Evolutionary conservation across 2,329 filamentous ascomycete species (phyloP).

Genomic region (Ilyonectria sp.): DNA sequence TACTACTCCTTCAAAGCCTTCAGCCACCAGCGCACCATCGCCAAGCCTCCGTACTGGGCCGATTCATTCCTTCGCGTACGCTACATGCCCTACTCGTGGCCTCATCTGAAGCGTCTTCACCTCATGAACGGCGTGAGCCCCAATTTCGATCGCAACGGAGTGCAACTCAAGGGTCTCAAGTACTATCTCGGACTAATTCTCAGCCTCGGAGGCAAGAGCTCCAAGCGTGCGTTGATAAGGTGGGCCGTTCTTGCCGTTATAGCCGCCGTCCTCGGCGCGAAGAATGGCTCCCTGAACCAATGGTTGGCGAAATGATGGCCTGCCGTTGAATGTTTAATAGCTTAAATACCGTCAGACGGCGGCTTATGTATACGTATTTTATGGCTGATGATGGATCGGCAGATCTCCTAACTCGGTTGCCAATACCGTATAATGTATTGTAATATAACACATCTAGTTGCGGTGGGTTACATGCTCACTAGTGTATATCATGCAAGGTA

Average conservation of each 20-base stretch:
- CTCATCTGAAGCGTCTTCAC: conserved; percentile 61
- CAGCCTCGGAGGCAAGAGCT: conserved; percentile 65
- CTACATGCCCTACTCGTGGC: conserved; percentile 73
- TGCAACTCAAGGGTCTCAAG: conserved; percentile 62
- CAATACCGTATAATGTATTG: conserved; percentile 19
- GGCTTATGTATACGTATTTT: conserved; percentile 8
- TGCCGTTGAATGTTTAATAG: conserved; percentile 28
- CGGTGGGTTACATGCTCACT: background rate
- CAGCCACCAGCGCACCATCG: conserved; percentile 57
- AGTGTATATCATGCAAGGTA: background rate
- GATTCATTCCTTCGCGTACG: conserved; percentile 74
- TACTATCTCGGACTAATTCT: conserved; percentile 70
- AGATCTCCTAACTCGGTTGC: conserved; percentile 15
- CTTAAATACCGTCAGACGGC: background rate
- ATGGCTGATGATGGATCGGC: conserved; percentile 18
- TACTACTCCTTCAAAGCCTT: conserved; percentile 62
- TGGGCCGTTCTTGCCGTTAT: conserved; percentile 63
- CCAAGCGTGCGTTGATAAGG: conserved; percentile 65
- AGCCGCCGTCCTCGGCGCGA: conserved; percentile 54
- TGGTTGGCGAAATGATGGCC: conserved; percentile 43
- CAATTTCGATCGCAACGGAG: conserved; percentile 75
- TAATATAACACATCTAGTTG: conserved; percentile 13
- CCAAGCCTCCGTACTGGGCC: conserved; percentile 55
- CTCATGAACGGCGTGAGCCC: conserved; percentile 63
- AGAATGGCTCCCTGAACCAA: conserved; percentile 53